phyloP scores from a whole-genome alignment of 2,329 filamentous ascomycete species.

The Clathrospora elynae region DNA sequence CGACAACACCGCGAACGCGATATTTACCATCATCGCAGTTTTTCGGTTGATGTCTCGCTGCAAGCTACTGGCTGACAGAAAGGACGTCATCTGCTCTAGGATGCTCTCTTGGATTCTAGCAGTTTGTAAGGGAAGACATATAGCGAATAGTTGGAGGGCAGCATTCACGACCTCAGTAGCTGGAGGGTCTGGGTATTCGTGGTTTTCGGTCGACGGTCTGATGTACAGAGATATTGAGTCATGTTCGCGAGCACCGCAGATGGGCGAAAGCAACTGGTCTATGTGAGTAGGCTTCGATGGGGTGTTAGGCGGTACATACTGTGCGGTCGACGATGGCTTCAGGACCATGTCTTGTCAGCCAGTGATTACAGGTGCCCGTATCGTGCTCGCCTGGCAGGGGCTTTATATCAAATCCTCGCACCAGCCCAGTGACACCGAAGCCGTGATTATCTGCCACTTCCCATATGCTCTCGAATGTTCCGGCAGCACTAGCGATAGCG shows the following conservation, averaged over 20 bases:
- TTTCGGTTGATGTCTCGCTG: slow-evolving; percentile 87
- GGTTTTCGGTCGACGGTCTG: slow-evolving; percentile 55
- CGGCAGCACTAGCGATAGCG: slow-evolving; percentile 87
- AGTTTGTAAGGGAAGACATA: slow-evolving; percentile 85
- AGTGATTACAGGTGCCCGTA: slow-evolving; percentile 53
- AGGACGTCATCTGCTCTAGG: slow-evolving; percentile 89
- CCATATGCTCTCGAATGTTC: slow-evolving; percentile 92
- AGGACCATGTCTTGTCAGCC: slow-evolving; percentile 61
- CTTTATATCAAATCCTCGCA: slow-evolving; percentile 75
- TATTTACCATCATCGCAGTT: slow-evolving; percentile 88
- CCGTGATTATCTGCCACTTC: slow-evolving; percentile 93
- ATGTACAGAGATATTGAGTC: slow-evolving; percentile 84
- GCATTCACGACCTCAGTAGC: slow-evolving; percentile 93
- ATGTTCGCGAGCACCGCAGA: slow-evolving; percentile 84
- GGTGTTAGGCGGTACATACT: slow-evolving; percentile 26
- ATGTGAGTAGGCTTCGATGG: slow-evolving; percentile 14
- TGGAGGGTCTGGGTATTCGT: slow-evolving; percentile 72
- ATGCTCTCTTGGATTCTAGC: slow-evolving; percentile 95
- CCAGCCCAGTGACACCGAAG: slow-evolving; percentile 87
- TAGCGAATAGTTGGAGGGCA: slow-evolving; percentile 90
- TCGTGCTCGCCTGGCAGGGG: slow-evolving; percentile 67
- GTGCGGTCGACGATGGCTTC: slow-evolving; percentile 68
- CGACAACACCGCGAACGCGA: slow-evolving; percentile 78
- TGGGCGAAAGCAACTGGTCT: slow-evolving; percentile 59
- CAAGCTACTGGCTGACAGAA: slow-evolving; percentile 77